Conservation (phyloP, 768 basidiomycete species). For the Exsudoporus frostii region DNA sequence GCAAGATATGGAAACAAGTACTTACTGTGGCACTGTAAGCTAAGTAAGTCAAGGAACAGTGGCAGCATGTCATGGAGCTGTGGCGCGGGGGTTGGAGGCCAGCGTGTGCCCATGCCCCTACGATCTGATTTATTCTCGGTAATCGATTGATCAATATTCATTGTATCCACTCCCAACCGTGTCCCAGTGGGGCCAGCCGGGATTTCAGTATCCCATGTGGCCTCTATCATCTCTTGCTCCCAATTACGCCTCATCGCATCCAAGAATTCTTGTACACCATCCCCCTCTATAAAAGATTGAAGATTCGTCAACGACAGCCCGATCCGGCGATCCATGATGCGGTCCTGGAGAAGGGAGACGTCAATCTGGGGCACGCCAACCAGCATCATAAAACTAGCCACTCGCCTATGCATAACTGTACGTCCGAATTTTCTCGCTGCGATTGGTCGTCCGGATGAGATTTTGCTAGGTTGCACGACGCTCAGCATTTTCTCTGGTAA, state of each 20-base stretch:
- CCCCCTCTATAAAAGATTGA: conserved; percentile 61
- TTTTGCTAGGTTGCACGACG: conserved; percentile 65
- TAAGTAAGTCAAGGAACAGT: too few relatives aligned
- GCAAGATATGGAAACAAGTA: too few relatives aligned
- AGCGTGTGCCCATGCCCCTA: too few relatives aligned
- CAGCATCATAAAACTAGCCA: neutral
- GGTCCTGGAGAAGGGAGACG: conserved; percentile 51
- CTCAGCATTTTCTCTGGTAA: conserved; percentile 65
- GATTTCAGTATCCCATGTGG: conserved; percentile 70
- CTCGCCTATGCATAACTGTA: conserved; percentile 87
- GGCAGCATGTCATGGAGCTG: too few relatives aligned
- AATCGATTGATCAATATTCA: too few relatives aligned
- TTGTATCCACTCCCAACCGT: conserved; percentile 38
- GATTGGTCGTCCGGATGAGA: conserved; percentile 77
- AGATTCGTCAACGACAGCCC: conserved; percentile 72
- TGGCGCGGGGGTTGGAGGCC: too few relatives aligned
- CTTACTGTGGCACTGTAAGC: too few relatives aligned
- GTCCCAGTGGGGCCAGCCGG: conserved; percentile 76
- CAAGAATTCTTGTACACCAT: conserved; percentile 56
- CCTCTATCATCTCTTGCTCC: conserved; percentile 54
- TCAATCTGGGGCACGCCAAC: neutral
- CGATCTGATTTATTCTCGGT: too few relatives aligned
- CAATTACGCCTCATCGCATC: conserved; percentile 39
- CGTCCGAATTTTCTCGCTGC: conserved; percentile 94
- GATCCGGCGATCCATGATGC: conserved; percentile 90